A percentile compares a stretch with the other conserved stretches of the same genome.
Evolutionary conservation across 2,329 filamentous ascomycete genomes (phyloP).

Genomic region (Phialophora expanda): DNA sequence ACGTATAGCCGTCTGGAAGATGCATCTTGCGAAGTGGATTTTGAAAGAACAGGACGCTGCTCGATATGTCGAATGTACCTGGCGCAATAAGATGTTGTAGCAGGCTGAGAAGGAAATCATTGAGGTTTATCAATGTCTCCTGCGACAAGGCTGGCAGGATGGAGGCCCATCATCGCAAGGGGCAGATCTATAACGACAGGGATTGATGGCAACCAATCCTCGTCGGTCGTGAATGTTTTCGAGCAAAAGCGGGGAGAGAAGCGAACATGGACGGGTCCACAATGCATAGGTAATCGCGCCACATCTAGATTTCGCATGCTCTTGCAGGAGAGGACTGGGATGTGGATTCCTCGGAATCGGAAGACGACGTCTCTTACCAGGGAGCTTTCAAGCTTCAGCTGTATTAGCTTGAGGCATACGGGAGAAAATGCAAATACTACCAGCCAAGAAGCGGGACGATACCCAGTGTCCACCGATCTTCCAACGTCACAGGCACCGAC

Average conservation of each 20-base stretch:
- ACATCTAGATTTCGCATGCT: background rate
- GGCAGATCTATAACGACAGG: background rate
- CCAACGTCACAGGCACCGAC: background rate
- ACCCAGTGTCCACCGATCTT: background rate
- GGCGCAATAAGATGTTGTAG: background rate
- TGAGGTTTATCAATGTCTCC: background rate
- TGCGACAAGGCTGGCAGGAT: background rate
- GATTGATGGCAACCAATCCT: background rate
- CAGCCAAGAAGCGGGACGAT: background rate
- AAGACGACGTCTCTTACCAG: background rate
- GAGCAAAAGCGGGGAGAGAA: background rate
- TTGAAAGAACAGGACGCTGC: background rate
- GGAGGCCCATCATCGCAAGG: background rate
- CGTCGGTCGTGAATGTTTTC: background rate
- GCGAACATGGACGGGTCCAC: background rate
- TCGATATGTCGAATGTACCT: background rate
- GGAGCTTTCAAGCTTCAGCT: background rate
- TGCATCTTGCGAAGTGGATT: background rate
- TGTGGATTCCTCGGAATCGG: background rate
- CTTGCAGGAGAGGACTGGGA: background rate
- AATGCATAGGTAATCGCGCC: background rate
- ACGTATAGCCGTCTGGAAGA: conserved; percentile 15
- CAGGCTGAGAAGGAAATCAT: background rate
- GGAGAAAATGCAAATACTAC: background rate
- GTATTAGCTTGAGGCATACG: too few species aligned